A percentile compares a stretch with the other conserved stretches of the same genome.
Conservation (phyloP, 1,284 basidiomycete genomes). For the Termitomyces sp. region DNA sequence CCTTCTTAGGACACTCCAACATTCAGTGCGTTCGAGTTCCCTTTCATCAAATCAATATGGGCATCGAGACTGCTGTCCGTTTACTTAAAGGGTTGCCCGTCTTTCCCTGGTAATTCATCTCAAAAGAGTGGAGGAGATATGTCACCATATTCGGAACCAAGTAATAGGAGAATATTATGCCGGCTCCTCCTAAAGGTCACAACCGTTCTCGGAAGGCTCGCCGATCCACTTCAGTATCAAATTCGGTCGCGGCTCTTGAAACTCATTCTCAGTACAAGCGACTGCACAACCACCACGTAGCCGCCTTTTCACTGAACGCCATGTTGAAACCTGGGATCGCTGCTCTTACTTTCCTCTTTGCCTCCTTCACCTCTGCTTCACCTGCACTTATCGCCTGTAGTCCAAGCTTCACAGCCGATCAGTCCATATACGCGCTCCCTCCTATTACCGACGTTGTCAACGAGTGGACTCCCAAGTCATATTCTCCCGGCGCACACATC, state of each 20-base stretch:
- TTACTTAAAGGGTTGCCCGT: no score
- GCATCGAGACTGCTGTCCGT: not conserved
- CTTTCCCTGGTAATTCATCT: not conserved
- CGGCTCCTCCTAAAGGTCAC: not conserved
- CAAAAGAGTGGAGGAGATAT: not conserved
- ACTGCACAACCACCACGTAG: not conserved
- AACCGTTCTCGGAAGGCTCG: not conserved
- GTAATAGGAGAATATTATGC: not conserved
- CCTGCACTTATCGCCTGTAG: slow-evolving; percentile 11
- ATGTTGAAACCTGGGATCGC: slow-evolving; percentile 6
- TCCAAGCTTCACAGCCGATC: slow-evolving; percentile 12
- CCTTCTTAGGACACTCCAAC: not conserved
- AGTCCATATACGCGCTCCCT: slow-evolving; percentile 15
- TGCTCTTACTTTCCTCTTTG: slow-evolving; percentile 3
- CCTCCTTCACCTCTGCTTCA: slow-evolving; percentile 8
- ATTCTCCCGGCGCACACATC: slow-evolving; percentile 10
- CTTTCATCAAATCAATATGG: not conserved
- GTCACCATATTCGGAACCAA: not conserved
- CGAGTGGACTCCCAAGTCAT: slow-evolving; percentile 15
- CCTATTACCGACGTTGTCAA: slow-evolving; percentile 10
- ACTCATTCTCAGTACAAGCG: not conserved
- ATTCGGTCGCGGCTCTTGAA: not conserved
- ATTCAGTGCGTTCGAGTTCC: not conserved
- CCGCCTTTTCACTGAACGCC: not conserved
- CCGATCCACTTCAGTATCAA: not conserved